Evolutionary conservation across 257 asterid species (phyloP).

Genomic region (Solanum appendiculatum): DNA sequence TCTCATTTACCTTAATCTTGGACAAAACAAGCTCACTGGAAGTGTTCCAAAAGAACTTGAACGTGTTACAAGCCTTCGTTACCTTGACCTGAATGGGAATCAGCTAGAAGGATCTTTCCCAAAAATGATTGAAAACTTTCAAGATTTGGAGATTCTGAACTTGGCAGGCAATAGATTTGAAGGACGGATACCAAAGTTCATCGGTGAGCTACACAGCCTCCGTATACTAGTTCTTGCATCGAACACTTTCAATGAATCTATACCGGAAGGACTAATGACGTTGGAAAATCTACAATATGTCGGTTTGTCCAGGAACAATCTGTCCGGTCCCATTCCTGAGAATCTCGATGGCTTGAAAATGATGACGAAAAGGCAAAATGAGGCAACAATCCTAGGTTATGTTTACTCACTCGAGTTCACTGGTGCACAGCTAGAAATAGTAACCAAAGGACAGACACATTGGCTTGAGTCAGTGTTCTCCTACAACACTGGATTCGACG

Average conservation of each 20-base stretch:
- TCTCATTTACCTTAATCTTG: constrained; percentile 4
- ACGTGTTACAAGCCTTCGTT: neutral
- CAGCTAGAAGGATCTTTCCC: constrained; percentile 1
- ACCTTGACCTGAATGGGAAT: neutral
- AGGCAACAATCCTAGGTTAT: neutral
- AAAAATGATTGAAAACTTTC: neutral
- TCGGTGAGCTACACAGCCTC: neutral
- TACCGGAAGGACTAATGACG: neutral
- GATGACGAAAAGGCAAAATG: neutral
- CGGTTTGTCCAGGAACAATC: neutral
- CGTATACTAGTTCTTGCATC: neutral
- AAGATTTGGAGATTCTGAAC: neutral
- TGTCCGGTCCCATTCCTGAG: constrained; percentile 3
- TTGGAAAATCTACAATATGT: neutral
- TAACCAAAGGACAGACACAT: neutral
- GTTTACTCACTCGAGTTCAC: neutral
- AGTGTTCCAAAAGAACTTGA: neutral
- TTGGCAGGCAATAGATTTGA: neutral
- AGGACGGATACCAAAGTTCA: neutral
- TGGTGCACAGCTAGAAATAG: neutral
- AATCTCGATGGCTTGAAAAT: neutral
- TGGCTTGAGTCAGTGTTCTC: neutral
- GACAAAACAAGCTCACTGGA: neutral
- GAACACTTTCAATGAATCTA: neutral
- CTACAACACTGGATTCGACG: neutral